Evolutionary conservation across 805 yeast genomes (phyloP).

Genomic region (Ogataea nitratoaversa): DNA sequence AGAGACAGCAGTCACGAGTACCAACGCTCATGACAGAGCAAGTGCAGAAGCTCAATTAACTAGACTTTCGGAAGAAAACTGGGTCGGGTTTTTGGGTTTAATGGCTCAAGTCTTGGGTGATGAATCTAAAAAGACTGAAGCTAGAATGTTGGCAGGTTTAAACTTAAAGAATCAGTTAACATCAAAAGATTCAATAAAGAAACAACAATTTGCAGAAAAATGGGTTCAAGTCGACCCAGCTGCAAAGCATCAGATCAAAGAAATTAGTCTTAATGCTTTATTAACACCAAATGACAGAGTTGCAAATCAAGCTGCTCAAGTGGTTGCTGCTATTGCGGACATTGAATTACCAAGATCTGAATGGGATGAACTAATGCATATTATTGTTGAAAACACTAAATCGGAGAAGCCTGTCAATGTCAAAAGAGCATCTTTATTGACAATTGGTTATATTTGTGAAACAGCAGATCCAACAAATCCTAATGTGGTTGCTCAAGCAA

Average conservation of each 20-base stretch:
- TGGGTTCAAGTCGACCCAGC: constrained; percentile 64
- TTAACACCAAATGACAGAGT: constrained; percentile 68
- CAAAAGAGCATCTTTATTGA: constrained; percentile 79
- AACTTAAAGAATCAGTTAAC: constrained; percentile 83
- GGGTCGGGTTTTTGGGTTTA: constrained; percentile 65
- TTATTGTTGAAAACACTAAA: constrained; percentile 82
- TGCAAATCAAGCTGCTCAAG: constrained; percentile 85
- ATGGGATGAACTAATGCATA: constrained; percentile 84
- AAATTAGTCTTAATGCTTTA: constrained; percentile 58
- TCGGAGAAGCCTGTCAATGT: constrained; percentile 72
- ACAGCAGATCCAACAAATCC: constrained; percentile 80
- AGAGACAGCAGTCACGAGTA: constrained; percentile 73
- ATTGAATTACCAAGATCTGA: constrained; percentile 83
- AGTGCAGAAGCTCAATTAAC: constrained; percentile 76
- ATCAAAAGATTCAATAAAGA: constrained; percentile 68
- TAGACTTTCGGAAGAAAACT: constrained; percentile 68
- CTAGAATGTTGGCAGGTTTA: constrained; percentile 87
- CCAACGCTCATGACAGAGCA: constrained; percentile 61
- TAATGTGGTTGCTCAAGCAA: constrained; percentile 76
- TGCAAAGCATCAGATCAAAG: constrained; percentile 62
- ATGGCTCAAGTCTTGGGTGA: constrained; percentile 70
- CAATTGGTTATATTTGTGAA: constrained; percentile 96
- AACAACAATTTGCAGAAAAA: constrained; percentile 56
- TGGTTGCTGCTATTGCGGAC: constrained; percentile 95
- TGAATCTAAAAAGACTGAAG: constrained; percentile 64